phyloP scores from a whole-genome alignment of 352 stramenopile species.

The Phytophthora hybrid region DNA sequence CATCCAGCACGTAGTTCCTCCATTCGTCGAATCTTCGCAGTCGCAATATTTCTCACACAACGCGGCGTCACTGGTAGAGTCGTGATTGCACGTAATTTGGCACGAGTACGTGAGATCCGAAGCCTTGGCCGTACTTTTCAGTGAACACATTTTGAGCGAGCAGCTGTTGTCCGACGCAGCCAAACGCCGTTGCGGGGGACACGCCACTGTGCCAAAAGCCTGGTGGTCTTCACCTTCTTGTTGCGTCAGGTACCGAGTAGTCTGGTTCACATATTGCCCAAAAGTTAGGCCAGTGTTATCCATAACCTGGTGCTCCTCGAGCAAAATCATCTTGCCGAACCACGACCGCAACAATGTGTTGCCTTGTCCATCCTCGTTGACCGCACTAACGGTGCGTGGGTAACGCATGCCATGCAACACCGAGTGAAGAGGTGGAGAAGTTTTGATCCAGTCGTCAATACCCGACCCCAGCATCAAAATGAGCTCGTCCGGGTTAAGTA shows the following conservation, averaged over 20 bases:
- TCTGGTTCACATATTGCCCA: constrained; percentile 61
- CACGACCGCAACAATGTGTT: constrained; percentile 65
- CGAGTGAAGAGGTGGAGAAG: constrained; percentile 55
- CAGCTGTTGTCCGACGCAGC: constrained; percentile 60
- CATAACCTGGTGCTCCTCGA: constrained; percentile 55
- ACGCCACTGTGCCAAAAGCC: constrained; percentile 56
- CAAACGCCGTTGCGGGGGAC: constrained; percentile 52
- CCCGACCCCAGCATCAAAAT: constrained; percentile 85
- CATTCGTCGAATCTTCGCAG: constrained; percentile 40
- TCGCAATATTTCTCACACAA: constrained; percentile 56
- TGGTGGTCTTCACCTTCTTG: constrained; percentile 37
- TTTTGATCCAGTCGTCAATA: constrained; percentile 77
- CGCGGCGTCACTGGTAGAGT: constrained; percentile 38
- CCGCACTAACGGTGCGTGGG: constrained; percentile 53
- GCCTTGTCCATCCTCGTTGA: constrained; percentile 35
- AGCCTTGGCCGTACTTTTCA: constrained; percentile 41
- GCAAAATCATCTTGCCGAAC: constrained; percentile 77
- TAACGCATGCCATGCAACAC: constrained; percentile 85
- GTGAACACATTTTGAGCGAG: constrained; percentile 49
- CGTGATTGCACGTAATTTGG: constrained; percentile 71
- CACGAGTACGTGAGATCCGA: constrained; percentile 52
- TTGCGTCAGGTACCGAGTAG: constrained; percentile 61
- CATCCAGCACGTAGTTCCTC: constrained; percentile 63
- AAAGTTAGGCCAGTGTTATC: constrained; percentile 66
- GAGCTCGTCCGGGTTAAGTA: constrained; percentile 75